Conservation (phyloP, 106 monocot genomes). For the Platanthera guangdongensis region DNA sequence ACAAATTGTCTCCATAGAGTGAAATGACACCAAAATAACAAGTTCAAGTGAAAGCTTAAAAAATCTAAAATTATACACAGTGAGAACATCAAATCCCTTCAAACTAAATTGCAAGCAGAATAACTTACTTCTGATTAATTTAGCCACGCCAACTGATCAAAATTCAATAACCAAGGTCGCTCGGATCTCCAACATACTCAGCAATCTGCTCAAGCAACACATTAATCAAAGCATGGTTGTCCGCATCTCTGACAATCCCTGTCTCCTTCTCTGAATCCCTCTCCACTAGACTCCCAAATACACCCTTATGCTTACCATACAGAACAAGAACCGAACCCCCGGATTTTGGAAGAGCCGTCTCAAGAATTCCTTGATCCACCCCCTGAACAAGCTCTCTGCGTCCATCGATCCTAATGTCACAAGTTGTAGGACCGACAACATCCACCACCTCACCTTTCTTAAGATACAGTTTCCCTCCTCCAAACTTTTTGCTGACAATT, state of each 20-base stretch:
- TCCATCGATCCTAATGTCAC: constrained; percentile 83
- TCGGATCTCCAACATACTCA: constrained; percentile 79
- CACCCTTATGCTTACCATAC: constrained; percentile 74
- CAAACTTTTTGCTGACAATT: constrained; percentile 65
- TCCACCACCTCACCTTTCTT: constrained; percentile 88
- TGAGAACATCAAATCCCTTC: neutral
- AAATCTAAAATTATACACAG: neutral
- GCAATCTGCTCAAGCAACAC: constrained; percentile 81
- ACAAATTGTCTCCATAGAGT: no score
- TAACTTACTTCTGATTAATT: neutral
- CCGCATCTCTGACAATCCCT: constrained; percentile 65
- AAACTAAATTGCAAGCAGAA: neutral
- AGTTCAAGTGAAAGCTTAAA: neutral
- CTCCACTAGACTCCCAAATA: constrained; percentile 71
- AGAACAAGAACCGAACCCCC: constrained; percentile 81
- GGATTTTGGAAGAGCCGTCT: constrained; percentile 72
- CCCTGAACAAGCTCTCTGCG: constrained; percentile 62
- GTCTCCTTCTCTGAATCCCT: constrained; percentile 62
- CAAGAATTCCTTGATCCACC: constrained; percentile 75
- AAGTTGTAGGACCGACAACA: constrained; percentile 70
- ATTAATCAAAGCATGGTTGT: constrained; percentile 62
- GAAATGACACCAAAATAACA: neutral
- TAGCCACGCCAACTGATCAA: neutral
- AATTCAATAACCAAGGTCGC: constrained; percentile 59
- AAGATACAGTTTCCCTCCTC: constrained; percentile 54